Percentiles rank a stretch among this genome's conserved stretches.
These are phyloP conservation scores for Isochrysis galbana DNA, from an alignment of 78 protist genomes.

Conservation along the genomic window DNA sequence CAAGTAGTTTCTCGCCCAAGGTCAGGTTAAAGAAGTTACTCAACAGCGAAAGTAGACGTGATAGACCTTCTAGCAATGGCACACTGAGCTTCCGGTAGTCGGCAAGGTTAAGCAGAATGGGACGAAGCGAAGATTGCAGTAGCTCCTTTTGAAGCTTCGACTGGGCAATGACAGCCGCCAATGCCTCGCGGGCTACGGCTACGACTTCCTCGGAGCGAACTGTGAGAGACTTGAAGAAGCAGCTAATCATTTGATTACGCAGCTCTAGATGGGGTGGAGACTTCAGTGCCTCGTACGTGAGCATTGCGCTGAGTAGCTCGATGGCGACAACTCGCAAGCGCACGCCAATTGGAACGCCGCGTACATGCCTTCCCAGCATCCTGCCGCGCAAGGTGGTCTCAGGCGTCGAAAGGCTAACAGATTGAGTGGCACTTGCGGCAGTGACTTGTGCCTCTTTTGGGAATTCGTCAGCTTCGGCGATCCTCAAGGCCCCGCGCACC, in stretches of 20 bases:
- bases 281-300: constrained; percentile 26
- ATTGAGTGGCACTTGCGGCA: no score
- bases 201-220: neutral
- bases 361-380: neutral
- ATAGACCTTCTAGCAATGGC: constrained; percentile 79
- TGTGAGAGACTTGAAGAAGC: constrained; percentile 32
- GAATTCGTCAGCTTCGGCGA: no score
- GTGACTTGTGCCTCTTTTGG: no score
- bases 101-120: constrained; percentile 78
- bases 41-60: constrained; percentile 76
- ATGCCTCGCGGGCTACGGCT: constrained; percentile 9
- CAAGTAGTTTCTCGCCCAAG: constrained; percentile 86
- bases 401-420: no score
- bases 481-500: no score
- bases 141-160: constrained; percentile 66
- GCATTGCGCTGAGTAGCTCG: constrained; percentile 27
- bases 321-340: constrained; percentile 22
- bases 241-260: neutral
- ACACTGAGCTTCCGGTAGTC: constrained; percentile 71
- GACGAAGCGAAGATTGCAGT: constrained; percentile 80
- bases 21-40: constrained; percentile 79
- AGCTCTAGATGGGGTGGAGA: neutral
- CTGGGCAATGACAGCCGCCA: constrained; percentile 32
- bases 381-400: neutral
- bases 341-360: neutral